These are phyloP conservation scores for Sanguinoderma infundibulare DNA, from an alignment of 1,284 basidiomycete genomes.

Conservation along the genomic window DNA sequence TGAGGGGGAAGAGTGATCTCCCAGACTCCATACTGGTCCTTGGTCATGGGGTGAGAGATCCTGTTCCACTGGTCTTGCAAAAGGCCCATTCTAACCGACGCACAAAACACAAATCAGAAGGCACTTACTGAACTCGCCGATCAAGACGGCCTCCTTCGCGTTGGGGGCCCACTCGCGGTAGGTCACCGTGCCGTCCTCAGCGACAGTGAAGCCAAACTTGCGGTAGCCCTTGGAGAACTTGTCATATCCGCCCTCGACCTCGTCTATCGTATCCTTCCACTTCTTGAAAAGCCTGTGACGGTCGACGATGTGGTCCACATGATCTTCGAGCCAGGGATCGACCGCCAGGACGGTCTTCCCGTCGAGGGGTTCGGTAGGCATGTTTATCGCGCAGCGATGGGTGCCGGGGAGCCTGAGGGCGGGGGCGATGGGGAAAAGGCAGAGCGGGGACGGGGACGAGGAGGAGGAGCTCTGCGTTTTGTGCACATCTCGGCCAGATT, in stretches of 20 bases:
- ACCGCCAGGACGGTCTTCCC: slow-evolving; percentile 59
- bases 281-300: slow-evolving; percentile 75
- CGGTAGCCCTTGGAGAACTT: slow-evolving; percentile 88
- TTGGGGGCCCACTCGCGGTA: slow-evolving; percentile 98
- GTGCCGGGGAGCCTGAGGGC: neutral
- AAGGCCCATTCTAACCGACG: neutral
- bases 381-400: slow-evolving; percentile 3
- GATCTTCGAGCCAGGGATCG: slow-evolving; percentile 79
- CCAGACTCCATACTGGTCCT: slow-evolving; percentile 93
- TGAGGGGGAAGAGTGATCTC: slow-evolving; percentile 81
- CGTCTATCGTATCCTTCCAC: slow-evolving; percentile 76
- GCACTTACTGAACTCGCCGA: slow-evolving; percentile 94
- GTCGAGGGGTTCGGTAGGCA: slow-evolving; percentile 43
- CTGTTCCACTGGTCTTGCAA: slow-evolving; percentile 86
- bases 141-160: slow-evolving; percentile 80
- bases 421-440: slow-evolving; percentile 9
- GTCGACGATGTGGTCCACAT: slow-evolving; percentile 71
- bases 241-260: slow-evolving; percentile 88
- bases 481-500: slow-evolving; percentile 17
- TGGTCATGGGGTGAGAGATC: slow-evolving; percentile 83
- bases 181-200: slow-evolving; percentile 68
- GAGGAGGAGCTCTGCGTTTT: slow-evolving; percentile 7
- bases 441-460: slow-evolving; percentile 10
- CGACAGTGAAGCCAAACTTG: slow-evolving; percentile 84
- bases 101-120: slow-evolving; percentile 11